Evolutionary conservation across 345 rosid species (phyloP).

Genomic region (Combretum micranthum): DNA sequence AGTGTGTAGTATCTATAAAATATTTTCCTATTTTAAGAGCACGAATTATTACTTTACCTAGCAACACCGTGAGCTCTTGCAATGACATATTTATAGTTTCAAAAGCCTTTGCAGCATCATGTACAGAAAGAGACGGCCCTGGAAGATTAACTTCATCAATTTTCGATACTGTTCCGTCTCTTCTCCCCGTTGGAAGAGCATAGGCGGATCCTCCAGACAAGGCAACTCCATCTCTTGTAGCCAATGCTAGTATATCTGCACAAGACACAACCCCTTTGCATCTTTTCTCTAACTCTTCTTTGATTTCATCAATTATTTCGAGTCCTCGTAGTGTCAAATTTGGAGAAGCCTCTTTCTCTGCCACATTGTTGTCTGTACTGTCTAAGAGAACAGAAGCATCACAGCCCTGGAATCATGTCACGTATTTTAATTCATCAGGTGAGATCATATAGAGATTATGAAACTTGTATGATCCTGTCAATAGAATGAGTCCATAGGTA

Average conservation of each 20-base stretch:
- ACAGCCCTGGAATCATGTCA: conserved; percentile 6
- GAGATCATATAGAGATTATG: too few relatives aligned
- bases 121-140: conserved; percentile 3
- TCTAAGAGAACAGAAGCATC: conserved; percentile 14
- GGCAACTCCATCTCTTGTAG: conserved; percentile 12
- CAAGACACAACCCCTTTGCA: conserved; percentile 20
- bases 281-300: conserved; percentile 12
- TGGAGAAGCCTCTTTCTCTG: conserved; percentile 16
- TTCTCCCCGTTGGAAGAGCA: conserved; percentile 12
- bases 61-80: conserved; percentile 10
- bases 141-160: conserved; percentile 11
- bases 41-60: conserved; percentile 9
- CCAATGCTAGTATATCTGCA: conserved; percentile 17
- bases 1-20: too few relatives aligned
- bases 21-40: not conserved
- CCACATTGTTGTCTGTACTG: conserved; percentile 7
- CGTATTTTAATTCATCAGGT: too few relatives aligned
- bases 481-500: too few relatives aligned
- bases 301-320: conserved; percentile 12
- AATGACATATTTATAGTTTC: conserved; percentile 7
- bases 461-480: not conserved
- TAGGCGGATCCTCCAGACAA: conserved; percentile 12
- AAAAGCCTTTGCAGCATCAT: conserved; percentile 2
- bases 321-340: conserved; percentile 17
- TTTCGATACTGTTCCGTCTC: conserved; percentile 8